Conservation (phyloP, 805 yeast species). For the Lipomyces kockii region DNA sequence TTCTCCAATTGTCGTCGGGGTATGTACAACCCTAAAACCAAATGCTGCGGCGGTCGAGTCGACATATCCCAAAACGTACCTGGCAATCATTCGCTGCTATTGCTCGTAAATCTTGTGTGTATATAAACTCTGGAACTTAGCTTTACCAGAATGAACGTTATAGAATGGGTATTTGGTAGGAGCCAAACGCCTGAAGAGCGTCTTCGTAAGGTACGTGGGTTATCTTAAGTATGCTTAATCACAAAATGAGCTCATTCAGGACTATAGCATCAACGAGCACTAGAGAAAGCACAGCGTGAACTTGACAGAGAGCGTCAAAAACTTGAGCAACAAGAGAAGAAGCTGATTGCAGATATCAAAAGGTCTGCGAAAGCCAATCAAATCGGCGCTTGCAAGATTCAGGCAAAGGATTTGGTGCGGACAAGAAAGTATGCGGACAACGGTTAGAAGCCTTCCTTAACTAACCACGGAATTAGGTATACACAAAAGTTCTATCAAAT, state of each 20-base stretch:
- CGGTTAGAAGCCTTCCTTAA: constrained; percentile 34
- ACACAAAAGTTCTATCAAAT: constrained; percentile 86
- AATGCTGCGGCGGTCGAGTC: too few species aligned
- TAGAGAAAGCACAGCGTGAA: constrained; percentile 93
- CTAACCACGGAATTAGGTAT: constrained; percentile 45
- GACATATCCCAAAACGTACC: neutral
- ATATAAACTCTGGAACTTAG: neutral
- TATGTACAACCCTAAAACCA: too few species aligned
- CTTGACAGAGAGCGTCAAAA: constrained; percentile 84
- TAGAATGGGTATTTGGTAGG: constrained; percentile 97
- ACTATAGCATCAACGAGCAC: constrained; percentile 80
- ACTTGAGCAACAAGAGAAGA: constrained; percentile 90
- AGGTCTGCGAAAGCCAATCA: constrained; percentile 91
- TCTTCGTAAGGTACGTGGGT: constrained; percentile 65
- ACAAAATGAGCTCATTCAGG: constrained; percentile 31
- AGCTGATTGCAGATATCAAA: constrained; percentile 80
- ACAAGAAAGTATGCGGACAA: constrained; percentile 58
- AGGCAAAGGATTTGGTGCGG: constrained; percentile 92
- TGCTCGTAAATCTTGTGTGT: neutral
- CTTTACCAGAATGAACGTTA: constrained; percentile 55
- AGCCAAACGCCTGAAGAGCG: constrained; percentile 92
- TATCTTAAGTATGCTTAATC: neutral
- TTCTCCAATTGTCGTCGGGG: neutral
- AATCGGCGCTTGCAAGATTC: constrained; percentile 85
- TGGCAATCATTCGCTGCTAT: neutral